A percentile compares a stretch with the other conserved stretches of the same genome.
phyloP scores from a whole-genome alignment of 306 rosid species.

The Castanopsis chinensis region DNA sequence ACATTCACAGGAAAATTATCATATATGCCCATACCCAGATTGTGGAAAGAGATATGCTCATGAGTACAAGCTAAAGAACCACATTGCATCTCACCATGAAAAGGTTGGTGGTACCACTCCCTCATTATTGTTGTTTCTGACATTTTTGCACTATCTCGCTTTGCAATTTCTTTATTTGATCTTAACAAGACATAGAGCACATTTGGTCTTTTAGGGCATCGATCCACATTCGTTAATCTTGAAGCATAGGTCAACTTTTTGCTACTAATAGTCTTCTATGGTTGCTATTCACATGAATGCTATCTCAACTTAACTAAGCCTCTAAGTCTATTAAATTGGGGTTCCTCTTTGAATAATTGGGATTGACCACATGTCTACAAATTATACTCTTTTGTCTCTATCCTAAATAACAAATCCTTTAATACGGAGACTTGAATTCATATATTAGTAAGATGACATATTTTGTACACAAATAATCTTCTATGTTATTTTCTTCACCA shows the following conservation, averaged over 20 bases:
- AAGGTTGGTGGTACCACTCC: conserved; percentile 54
- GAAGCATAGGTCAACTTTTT: neutral
- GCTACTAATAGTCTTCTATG: neutral
- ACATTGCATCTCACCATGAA: conserved; percentile 85
- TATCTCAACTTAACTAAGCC: neutral
- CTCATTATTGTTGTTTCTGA: neutral
- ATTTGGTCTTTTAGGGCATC: neutral
- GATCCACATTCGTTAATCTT: neutral
- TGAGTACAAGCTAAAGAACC: conserved; percentile 97
- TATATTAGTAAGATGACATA: neutral
- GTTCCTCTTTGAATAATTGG: neutral
- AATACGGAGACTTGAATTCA: neutral
- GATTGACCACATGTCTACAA: neutral
- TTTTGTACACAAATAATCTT: neutral
- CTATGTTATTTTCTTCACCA: neutral
- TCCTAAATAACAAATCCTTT: neutral
- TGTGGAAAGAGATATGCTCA: conserved; percentile 99
- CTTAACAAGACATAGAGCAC: neutral
- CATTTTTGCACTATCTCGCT: neutral
- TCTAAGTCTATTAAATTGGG: neutral
- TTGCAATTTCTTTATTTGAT: neutral
- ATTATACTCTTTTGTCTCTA: neutral
- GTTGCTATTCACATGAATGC: neutral
- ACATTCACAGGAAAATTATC: conserved; percentile 96
- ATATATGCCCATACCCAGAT: conserved; percentile 82